Evolutionary conservation across 495 filamentous ascomycete species (phyloP), one percentile per base, ranked within the genome.

Genomic region (Melanomma pulvis-pyrius): DNA sequence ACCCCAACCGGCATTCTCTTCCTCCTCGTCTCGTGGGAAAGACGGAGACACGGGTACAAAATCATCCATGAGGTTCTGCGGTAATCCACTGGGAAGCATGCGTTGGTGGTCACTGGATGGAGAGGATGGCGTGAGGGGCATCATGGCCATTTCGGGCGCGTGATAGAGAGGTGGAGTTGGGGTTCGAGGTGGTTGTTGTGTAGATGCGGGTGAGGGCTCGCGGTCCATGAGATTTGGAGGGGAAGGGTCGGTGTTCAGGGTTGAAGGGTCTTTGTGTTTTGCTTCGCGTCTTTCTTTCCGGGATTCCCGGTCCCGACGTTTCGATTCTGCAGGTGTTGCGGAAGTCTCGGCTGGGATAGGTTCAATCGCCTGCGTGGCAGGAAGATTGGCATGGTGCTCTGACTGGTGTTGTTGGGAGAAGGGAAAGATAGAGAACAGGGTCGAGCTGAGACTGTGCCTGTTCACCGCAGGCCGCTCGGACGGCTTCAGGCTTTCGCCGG

Each of bases 391-490:
- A 34, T 68, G 65, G 32, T 68, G 65, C 25, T 68, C 65, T 9
- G 65, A 25, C 34, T 68, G 65, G 7, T 68, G 65, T 44, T 68
- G 59, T 19, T 68, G 65, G 2, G 65, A 68, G 54, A 68, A 68
- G 24, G 65, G 65, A 29, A 68, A 68, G 52, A 68, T 68, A 22
- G 65, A 68, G 47, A 68, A 68, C 5, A 68, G 59, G 2, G 65
- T 58, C 8, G 65, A 63, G 65, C 59, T 63, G 11, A 68, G 59
- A 47, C 65, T 68, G 22, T 68, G 59, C 8, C 65, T 36, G 52
- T 68, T 68, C 24, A 47, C 48, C 21, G 59, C 36, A 1, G 65
- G 17, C 1, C 54, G 56, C 17, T 51, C 29, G 21, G 13, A 7
- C 4, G 13, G n/a, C 28, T 46, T 24, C n/a, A 15, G 36, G 3